phyloP scores from a whole-genome alignment of 768 basidiomycete species.

The Boletus rex-veris region DNA sequence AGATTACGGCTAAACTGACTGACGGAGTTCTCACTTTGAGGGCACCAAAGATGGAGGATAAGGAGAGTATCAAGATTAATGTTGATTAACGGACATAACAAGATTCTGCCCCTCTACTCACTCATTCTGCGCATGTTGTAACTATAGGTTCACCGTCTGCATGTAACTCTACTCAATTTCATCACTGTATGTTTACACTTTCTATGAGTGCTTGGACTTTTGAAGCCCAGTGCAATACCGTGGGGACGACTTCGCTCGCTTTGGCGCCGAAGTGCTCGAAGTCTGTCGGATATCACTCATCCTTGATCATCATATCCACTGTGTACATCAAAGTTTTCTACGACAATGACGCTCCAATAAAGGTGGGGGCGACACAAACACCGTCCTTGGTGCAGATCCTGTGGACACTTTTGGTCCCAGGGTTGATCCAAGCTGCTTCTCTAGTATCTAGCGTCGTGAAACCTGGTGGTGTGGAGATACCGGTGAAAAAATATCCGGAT shows the following conservation, averaged over 20 bases:
- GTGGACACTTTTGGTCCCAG: constrained; percentile 72
- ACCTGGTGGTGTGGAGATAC: constrained; percentile 37
- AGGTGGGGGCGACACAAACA: constrained; percentile 71
- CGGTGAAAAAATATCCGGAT: neutral
- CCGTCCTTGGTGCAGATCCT: constrained; percentile 85
- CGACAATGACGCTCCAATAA: constrained; percentile 90
- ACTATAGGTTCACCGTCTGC: neutral
- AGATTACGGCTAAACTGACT: constrained; percentile 59
- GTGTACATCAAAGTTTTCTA: constrained; percentile 35
- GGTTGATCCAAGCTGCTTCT: constrained; percentile 87
- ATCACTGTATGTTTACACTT: no score
- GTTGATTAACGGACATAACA: constrained; percentile 23
- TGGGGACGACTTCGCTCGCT: no score
- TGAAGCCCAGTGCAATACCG: no score
- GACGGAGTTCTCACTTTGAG: constrained; percentile 68
- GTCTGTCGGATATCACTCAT: neutral
- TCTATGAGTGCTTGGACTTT: no score
- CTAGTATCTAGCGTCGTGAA: constrained; percentile 85
- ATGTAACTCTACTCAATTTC: constrained; percentile 8
- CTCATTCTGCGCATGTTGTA: neutral
- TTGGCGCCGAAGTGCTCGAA: neutral
- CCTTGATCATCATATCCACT: neutral
- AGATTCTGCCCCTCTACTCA: no score
- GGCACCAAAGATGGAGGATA: constrained; percentile 59
- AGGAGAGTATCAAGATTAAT: constrained; percentile 48